Conservation (phyloP, 2,329 filamentous ascomycete genomes). For the Trichophyton simii region DNA sequence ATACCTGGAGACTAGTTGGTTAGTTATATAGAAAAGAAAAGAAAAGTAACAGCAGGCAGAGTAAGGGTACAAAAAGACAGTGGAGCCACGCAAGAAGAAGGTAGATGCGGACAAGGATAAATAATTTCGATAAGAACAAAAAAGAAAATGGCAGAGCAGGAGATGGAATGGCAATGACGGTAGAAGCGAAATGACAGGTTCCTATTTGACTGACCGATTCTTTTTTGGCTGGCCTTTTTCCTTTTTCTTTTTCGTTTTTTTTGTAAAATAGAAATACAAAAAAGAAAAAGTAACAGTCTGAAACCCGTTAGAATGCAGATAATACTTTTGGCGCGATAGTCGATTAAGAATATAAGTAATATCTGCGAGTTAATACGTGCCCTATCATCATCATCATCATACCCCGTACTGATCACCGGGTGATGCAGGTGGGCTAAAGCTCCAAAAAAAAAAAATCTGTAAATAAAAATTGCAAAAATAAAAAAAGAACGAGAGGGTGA, state of each 20-base stretch:
- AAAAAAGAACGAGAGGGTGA: not conserved
- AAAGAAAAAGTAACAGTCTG: not conserved
- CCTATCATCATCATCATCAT: not conserved
- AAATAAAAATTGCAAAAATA: not conserved
- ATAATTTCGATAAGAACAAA: not conserved
- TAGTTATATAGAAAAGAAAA: not conserved
- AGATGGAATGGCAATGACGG: not conserved
- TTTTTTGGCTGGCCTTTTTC: not conserved
- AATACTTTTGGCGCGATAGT: not conserved
- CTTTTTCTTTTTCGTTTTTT: not conserved
- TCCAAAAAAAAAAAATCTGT: not conserved
- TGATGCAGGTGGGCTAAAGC: conserved; percentile 1
- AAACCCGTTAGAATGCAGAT: conserved; percentile 1
- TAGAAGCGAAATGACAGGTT: conserved; percentile 4
- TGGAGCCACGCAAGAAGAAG: conserved; percentile 3
- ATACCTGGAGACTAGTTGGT: too few relatives aligned
- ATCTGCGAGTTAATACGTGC: not conserved
- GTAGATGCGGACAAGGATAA: not conserved
- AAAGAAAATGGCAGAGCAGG: not conserved
- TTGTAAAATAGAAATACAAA: not conserved
- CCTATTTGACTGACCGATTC: not conserved
- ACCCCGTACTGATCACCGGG: conserved; percentile 3
- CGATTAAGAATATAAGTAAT: not conserved
- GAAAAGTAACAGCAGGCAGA: not conserved
- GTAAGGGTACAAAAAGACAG: not conserved